Percentiles rank a stretch among this genome's conserved stretches.
Conservation (phyloP, 108 stramenopile species). For the Schizochytrium sp. region DNA sequence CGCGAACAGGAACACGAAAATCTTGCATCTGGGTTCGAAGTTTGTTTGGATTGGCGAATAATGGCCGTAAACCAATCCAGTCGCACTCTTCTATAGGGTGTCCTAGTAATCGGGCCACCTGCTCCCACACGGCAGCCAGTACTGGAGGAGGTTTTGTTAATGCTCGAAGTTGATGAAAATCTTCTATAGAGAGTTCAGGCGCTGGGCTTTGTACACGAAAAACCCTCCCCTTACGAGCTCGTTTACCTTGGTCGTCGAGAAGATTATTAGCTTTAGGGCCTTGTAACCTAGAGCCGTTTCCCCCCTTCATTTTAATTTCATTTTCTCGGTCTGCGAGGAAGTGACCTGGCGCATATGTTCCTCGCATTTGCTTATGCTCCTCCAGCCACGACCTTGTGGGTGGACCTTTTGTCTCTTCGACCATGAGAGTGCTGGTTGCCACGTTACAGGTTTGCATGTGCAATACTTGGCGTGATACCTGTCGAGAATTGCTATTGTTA, state of each 20-base stretch:
- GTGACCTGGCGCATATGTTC: too few species aligned
- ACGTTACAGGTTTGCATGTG: too few species aligned
- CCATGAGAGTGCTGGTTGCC: too few species aligned
- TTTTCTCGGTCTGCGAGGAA: too few species aligned
- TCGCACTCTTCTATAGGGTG: neutral
- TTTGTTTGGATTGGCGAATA: neutral
- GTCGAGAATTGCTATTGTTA: too few species aligned
- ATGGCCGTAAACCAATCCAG: slow-evolving; percentile 6
- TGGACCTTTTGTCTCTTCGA: too few species aligned
- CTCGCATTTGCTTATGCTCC: too few species aligned
- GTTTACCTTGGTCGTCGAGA: neutral
- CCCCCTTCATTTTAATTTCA: too few species aligned
- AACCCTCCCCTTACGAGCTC: neutral
- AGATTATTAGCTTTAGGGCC: neutral
- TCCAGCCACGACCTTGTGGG: too few species aligned
- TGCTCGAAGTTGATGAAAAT: neutral
- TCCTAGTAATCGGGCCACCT: neutral
- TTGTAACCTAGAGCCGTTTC: too few species aligned
- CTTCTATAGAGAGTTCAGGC: neutral
- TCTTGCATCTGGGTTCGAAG: slow-evolving; percentile 13
- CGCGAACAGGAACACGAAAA: neutral
- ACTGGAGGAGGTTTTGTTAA: slow-evolving; percentile 31
- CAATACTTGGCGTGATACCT: too few species aligned
- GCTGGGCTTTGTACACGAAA: neutral
- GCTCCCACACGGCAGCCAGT: slow-evolving; percentile 1